Evolutionary conservation across 2,329 filamentous ascomycete species (phyloP), one percentile per base, ranked within the genome.

Genomic region (Daldinia eschscholtzii): DNA sequence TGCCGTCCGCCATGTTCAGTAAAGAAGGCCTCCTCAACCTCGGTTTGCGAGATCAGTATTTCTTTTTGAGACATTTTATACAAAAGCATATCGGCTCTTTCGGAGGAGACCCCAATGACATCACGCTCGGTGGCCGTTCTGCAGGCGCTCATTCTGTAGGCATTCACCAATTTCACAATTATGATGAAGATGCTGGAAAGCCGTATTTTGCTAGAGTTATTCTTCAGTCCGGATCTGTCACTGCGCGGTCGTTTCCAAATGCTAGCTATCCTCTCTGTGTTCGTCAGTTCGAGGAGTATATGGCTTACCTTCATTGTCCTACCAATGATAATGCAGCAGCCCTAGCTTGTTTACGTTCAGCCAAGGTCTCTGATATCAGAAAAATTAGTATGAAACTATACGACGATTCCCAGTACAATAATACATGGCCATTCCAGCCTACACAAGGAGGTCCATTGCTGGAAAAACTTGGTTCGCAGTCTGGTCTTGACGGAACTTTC

Each of bases 381-480:
- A 76, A 77, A 63, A 79, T 81, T 18, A 83, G 81, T 39, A 76
- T 77, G 0, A 77, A 78, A 20, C 61, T 84, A 2, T 84, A 80
- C 62, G 72, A 77, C 2, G 77, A 80, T 0, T 80, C 80, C 3
- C 73, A 81, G 4, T 78, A 79, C 15, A 79, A 78, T 41, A 74
- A 83, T 28, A 85, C 82, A 0, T 85, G 83, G 83, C 83, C 84
- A 0, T 86, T 83, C 74, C 84, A 85, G 57, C 84, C 84, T 0
- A 80, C 81, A 0, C 81, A 83, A 0, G 82, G 82, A 0, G 83
- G 83, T 0, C 81, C 81, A 0, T 64, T 85, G 0, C 76, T 85
- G 3, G 83, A 85, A 70, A 84, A 84, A 61, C 78, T 80, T 4
- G 84, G 83, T 18, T 85, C 83, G 0, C 79, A 72, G 66, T 81